Conservation (phyloP, 306 rosid genomes). For the Casuarina equisetifolia region DNA sequence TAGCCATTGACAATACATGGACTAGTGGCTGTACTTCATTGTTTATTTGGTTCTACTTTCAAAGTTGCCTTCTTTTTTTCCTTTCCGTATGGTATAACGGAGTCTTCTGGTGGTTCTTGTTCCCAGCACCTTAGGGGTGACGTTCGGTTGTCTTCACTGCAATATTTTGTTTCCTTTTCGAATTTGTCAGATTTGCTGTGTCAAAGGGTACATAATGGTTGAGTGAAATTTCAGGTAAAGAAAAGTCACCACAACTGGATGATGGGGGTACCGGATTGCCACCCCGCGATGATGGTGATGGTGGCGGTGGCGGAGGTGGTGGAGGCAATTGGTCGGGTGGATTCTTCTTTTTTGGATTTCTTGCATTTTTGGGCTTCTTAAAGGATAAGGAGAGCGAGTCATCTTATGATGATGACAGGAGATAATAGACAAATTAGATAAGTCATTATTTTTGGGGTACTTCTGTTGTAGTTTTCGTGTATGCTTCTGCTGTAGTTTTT, state of each 20-base stretch:
- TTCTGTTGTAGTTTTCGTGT: too few relatives aligned
- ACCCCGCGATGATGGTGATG: constrained; percentile 85
- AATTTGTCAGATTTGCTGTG: constrained; percentile 12
- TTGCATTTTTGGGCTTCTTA: constrained; percentile 82
- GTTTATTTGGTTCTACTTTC: neutral
- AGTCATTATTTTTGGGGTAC: neutral
- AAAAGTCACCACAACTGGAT: constrained; percentile 82
- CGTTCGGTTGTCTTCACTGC: neutral
- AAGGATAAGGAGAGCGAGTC: constrained; percentile 88
- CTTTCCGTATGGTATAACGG: neutral
- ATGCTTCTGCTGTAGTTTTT: too few relatives aligned
- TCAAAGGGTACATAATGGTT: constrained; percentile 5
- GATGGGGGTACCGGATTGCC: constrained; percentile 85
- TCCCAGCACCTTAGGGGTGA: neutral
- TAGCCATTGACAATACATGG: neutral
- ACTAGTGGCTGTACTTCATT: neutral
- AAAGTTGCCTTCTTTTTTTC: neutral
- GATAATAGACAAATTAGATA: constrained; percentile 34
- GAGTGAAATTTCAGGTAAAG: constrained; percentile 70
- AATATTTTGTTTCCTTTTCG: constrained; percentile 2
- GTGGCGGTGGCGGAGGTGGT: constrained; percentile 96
- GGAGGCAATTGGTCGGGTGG: constrained; percentile 98
- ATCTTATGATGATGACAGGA: constrained; percentile 52
- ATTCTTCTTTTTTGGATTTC: constrained; percentile 94
- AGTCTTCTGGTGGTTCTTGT: neutral